phyloP scores from a whole-genome alignment of 805 yeast species.

The Metschnikowia kunwiensis region DNA sequence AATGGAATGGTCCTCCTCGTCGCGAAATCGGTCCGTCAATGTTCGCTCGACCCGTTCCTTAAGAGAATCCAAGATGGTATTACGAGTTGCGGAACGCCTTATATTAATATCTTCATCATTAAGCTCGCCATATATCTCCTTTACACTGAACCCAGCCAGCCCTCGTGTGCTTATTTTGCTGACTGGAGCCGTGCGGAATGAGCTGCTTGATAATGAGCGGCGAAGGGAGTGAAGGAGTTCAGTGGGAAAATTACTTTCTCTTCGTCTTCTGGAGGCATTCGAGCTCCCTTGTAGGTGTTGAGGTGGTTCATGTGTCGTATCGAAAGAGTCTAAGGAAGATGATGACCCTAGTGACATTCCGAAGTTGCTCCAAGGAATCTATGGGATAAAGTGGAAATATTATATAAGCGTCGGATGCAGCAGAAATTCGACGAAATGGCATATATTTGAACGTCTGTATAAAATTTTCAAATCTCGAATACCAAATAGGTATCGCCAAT shows the following conservation, averaged over 20 bases:
- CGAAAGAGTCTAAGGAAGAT: conserved; percentile 8
- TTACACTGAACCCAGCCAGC: conserved; percentile 26
- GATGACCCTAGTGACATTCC: conserved; percentile 4
- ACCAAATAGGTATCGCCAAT: too few relatives aligned
- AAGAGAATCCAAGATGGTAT: conserved; percentile 41
- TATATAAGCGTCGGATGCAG: too few relatives aligned
- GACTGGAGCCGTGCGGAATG: conserved; percentile 7
- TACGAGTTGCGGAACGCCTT: conserved; percentile 42
- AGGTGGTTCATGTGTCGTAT: conserved; percentile 6
- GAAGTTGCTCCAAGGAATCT: too few relatives aligned
- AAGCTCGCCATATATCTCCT: conserved; percentile 41
- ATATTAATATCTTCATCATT: conserved; percentile 36
- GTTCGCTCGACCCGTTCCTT: conserved; percentile 25
- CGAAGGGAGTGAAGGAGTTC: conserved; percentile 5
- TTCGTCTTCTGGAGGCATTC: neutral
- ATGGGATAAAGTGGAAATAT: too few relatives aligned
- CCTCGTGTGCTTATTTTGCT: conserved; percentile 9
- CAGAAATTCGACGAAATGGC: too few relatives aligned
- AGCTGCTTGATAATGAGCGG: conserved; percentile 11
- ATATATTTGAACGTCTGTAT: too few relatives aligned
- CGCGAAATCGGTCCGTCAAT: conserved; percentile 7
- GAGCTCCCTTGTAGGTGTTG: conserved; percentile 1
- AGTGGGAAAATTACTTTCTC: neutral
- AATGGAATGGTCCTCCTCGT: conserved; percentile 21
- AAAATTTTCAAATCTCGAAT: too few relatives aligned